phyloP scores from a whole-genome alignment of 1,284 basidiomycete genomes.

The Apiotrichum domesticum region DNA sequence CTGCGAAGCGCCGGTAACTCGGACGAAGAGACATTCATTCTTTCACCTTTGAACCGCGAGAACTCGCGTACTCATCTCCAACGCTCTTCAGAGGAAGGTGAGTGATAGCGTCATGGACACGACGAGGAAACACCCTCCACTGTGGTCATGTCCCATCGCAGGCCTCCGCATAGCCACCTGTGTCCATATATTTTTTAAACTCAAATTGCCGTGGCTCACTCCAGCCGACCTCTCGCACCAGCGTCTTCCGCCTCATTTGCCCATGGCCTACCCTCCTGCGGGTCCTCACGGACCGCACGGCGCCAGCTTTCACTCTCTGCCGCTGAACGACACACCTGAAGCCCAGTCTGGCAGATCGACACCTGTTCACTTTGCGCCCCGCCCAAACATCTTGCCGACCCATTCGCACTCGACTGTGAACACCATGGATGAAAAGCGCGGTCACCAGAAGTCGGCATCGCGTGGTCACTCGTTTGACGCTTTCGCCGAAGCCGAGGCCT shows the following conservation, averaged over 20 bases:
- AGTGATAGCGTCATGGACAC: background rate
- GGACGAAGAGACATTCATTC: slow-evolving; percentile 16
- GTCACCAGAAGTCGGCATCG: background rate
- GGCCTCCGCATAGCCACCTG: too few species aligned
- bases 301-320: background rate
- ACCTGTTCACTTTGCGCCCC: background rate
- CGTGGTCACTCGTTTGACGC: background rate
- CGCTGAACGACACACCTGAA: background rate
- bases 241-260: background rate
- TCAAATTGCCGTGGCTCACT: background rate
- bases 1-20: background rate
- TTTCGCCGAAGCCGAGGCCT: slow-evolving; percentile 43
- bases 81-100: slow-evolving; percentile 2
- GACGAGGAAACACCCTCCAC: too few species aligned
- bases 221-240: background rate
- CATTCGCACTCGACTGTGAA: background rate
- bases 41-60: slow-evolving; percentile 11
- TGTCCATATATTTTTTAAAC: too few species aligned
- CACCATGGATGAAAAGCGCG: background rate
- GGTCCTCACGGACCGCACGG: slow-evolving; percentile 5
- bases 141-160: too few species aligned
- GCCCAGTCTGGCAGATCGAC: background rate
- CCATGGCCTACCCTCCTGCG: slow-evolving; percentile 11
- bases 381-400: too few species aligned
- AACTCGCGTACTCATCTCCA: slow-evolving; percentile 20